These are phyloP conservation scores for Hypoxylon perforatum DNA, from an alignment of 495 filamentous ascomycete species.

Conservation along the genomic window DNA sequence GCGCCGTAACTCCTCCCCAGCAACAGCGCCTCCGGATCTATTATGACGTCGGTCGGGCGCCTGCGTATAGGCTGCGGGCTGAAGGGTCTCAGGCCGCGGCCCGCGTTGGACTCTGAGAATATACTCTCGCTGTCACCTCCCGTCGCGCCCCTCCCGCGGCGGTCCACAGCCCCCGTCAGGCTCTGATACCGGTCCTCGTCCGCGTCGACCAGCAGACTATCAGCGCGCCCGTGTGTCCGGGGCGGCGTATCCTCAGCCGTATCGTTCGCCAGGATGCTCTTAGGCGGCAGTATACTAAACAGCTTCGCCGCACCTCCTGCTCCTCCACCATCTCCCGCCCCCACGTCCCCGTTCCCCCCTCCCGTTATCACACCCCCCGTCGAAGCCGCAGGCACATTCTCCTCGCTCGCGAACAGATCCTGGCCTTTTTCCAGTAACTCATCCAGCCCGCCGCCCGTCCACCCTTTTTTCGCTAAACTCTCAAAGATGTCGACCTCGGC, in stretches of 20 bases:
- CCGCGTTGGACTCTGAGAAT: constrained; percentile 62
- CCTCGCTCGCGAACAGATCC: constrained; percentile 68
- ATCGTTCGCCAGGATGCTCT: constrained; percentile 63
- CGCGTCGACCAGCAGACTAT: constrained; percentile 58
- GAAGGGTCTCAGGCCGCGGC: constrained; percentile 63
- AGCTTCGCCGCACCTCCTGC: constrained; percentile 57
- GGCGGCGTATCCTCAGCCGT: constrained; percentile 46
- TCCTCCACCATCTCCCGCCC: constrained; percentile 42
- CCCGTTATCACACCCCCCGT: constrained; percentile 11
- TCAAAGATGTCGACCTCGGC: constrained; percentile 76
- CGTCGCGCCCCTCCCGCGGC: constrained; percentile 12
- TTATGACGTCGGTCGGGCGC: constrained; percentile 45
- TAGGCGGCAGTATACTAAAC: constrained; percentile 68
- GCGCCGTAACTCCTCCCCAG: constrained; percentile 19
- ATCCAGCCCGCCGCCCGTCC: constrained; percentile 71
- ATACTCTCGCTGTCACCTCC: constrained; percentile 58
- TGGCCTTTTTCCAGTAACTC: constrained; percentile 69
- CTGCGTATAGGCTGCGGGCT: constrained; percentile 61
- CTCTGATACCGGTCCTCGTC: constrained; percentile 60
- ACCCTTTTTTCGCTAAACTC: constrained; percentile 70
- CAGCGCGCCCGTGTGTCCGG: constrained; percentile 49
- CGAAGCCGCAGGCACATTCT: constrained; percentile 46
- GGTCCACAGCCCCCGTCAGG: constrained; percentile 55
- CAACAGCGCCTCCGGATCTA: constrained; percentile 56
- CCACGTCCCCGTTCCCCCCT: constrained; percentile 20